Evolutionary conservation across 805 yeast genomes (phyloP).

Genomic region (Zygosaccharomyces kombuchaensis): DNA sequence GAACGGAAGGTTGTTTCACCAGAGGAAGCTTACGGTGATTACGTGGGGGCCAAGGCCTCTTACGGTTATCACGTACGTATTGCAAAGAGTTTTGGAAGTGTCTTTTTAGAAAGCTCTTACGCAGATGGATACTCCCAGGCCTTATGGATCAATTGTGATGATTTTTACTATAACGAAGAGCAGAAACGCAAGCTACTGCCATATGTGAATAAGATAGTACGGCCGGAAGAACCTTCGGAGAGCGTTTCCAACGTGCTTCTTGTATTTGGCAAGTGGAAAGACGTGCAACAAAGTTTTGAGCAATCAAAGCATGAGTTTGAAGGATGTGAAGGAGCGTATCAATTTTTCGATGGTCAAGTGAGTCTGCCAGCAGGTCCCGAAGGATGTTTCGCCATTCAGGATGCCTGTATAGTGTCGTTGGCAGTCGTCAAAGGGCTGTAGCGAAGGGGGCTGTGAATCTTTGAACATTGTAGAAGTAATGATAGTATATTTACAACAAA

Average conservation of each 20-base stretch:
- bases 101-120: conserved; percentile 67
- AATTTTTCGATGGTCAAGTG: conserved; percentile 65
- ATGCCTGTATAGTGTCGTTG: conserved; percentile 58
- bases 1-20: conserved; percentile 66
- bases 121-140: conserved; percentile 68
- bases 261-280: conserved; percentile 60
- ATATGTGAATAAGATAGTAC: conserved; percentile 27
- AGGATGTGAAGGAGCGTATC: conserved; percentile 50
- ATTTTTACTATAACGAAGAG: conserved; percentile 44
- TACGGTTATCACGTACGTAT: conserved; percentile 75
- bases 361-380: conserved; percentile 45
- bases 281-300: conserved; percentile 49
- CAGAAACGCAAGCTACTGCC: conserved; percentile 24
- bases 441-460: neutral
- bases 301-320: conserved; percentile 47
- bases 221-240: conserved; percentile 18
- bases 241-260: conserved; percentile 41
- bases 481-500: too few species aligned
- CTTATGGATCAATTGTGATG: conserved; percentile 63
- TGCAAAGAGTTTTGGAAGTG: conserved; percentile 52
- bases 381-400: conserved; percentile 53
- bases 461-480: too few species aligned
- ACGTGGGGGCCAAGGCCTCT: conserved; percentile 52
- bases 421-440: conserved; percentile 31
- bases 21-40: conserved; percentile 58